Conservation (phyloP, 2,329 filamentous ascomycete genomes). For the Botrytis elliptica region DNA sequence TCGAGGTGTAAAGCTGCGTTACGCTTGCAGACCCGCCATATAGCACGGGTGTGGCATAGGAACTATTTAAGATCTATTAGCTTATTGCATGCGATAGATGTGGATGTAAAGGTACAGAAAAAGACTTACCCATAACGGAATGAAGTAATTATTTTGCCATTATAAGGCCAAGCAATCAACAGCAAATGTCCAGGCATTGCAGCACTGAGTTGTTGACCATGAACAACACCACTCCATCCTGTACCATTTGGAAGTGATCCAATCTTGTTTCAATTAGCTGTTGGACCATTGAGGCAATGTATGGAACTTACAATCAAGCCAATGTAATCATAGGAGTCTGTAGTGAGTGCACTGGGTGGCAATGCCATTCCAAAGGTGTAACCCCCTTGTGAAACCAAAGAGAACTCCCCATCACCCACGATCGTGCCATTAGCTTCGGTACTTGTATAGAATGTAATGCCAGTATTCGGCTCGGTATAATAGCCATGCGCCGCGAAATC, state of each 20-base stretch:
- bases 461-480: constrained; percentile 49
- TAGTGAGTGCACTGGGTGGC: constrained; percentile 48
- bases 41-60: constrained; percentile 56
- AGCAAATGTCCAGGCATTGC: constrained; percentile 58
- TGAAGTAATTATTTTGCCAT: constrained; percentile 52
- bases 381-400: constrained; percentile 40
- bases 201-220: constrained; percentile 46
- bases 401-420: constrained; percentile 37
- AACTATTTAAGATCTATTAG: constrained; percentile 38
- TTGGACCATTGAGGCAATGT: background rate
- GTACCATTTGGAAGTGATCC: constrained; percentile 49
- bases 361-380: constrained; percentile 56
- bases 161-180: constrained; percentile 57
- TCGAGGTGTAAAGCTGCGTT: constrained; percentile 56
- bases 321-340: constrained; percentile 56
- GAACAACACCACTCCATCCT: constrained; percentile 59
- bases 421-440: constrained; percentile 44
- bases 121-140: constrained; percentile 50
- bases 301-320: constrained; percentile 51
- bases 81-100: background rate
- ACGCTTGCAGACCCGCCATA: constrained; percentile 63
- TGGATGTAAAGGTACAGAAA: background rate
- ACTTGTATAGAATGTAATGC: constrained; percentile 54
- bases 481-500: constrained; percentile 36
- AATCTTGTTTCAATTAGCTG: constrained; percentile 23